Conservation (phyloP, 1,284 basidiomycete species). For the Kalmanozyma brasiliensis region DNA sequence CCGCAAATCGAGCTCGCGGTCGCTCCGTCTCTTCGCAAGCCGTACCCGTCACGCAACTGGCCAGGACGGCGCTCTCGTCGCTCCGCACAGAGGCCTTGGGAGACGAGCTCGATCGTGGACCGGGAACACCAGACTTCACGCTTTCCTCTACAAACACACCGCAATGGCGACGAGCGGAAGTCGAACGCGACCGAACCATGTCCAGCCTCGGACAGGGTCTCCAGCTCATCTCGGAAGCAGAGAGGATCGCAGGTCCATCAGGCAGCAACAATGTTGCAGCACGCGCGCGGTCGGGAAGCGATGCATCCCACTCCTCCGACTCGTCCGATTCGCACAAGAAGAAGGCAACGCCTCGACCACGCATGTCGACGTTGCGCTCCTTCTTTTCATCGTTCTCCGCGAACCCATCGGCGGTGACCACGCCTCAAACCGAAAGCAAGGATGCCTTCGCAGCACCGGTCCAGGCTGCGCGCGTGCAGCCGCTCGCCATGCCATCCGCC, state of each 20-base stretch:
- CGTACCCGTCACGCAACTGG: slow-evolving; percentile 29
- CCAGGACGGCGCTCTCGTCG: slow-evolving; percentile 22
- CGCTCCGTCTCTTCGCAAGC: slow-evolving; percentile 47
- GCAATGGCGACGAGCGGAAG: slow-evolving; percentile 36
- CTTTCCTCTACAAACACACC: slow-evolving; percentile 29
- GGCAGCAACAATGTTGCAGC: slow-evolving; percentile 3
- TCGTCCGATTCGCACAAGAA: slow-evolving; percentile 39
- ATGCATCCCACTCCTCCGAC: slow-evolving; percentile 19
- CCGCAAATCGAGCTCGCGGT: slow-evolving; percentile 23
- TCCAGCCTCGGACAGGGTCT: slow-evolving; percentile 45
- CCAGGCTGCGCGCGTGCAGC: slow-evolving; percentile 17
- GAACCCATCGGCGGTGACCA: slow-evolving; percentile 22
- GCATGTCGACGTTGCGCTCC: slow-evolving; percentile 42
- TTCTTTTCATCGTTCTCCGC: slow-evolving; percentile 50
- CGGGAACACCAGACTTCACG: slow-evolving; percentile 53
- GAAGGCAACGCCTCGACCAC: slow-evolving; percentile 17
- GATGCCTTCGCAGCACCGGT: slow-evolving; percentile 2
- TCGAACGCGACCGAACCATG: slow-evolving; percentile 37
- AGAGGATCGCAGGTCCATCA: slow-evolving; percentile 17
- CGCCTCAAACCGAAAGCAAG: slow-evolving; percentile 10
- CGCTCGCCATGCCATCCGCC: slow-evolving; percentile 60
- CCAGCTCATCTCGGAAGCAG: slow-evolving; percentile 38
- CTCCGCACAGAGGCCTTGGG: slow-evolving; percentile 15
- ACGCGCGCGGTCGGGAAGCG: slow-evolving; percentile 32
- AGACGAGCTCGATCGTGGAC: slow-evolving; percentile 36